Conservation (phyloP, 2,329 filamentous ascomycete species). For the Xylariaceae sp. region DNA sequence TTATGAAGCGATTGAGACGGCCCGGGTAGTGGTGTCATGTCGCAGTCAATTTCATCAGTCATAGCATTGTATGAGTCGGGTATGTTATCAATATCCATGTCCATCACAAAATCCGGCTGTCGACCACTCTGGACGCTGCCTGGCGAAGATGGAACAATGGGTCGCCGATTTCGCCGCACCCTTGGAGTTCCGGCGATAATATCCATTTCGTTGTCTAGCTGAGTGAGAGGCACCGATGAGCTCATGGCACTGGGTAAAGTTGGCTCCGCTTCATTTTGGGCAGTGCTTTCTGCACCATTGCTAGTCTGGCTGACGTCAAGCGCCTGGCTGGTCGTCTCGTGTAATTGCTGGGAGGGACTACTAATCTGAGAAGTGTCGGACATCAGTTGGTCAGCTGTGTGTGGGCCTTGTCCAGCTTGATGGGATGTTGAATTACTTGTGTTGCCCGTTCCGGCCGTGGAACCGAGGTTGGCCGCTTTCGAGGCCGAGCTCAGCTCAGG, state of each 20-base stretch:
- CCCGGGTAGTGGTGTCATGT: neutral
- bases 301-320: constrained; percentile 7
- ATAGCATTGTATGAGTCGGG: constrained; percentile 23
- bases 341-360: constrained; percentile 29
- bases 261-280: constrained; percentile 1
- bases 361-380: constrained; percentile 26
- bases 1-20: neutral
- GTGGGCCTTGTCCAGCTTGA: constrained; percentile 19
- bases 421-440: constrained; percentile 16
- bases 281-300: constrained; percentile 2
- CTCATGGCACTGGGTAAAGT: too few relatives aligned
- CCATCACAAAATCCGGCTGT: constrained; percentile 44
- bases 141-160: constrained; percentile 33
- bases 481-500: neutral
- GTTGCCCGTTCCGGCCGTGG: neutral
- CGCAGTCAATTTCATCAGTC: constrained; percentile 2
- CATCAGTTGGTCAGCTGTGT: constrained; percentile 14
- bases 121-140: constrained; percentile 45
- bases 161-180: constrained; percentile 27
- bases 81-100: constrained; percentile 26
- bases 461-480: neutral
- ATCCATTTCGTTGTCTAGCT: constrained; percentile 12
- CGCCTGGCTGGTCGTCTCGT: constrained; percentile 23
- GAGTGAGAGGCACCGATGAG: constrained; percentile 1
- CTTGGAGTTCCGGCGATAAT: constrained; percentile 25